Evolutionary conservation across 257 asterid species (phyloP).

Genomic region (Nicotiana tomentosiformis): DNA sequence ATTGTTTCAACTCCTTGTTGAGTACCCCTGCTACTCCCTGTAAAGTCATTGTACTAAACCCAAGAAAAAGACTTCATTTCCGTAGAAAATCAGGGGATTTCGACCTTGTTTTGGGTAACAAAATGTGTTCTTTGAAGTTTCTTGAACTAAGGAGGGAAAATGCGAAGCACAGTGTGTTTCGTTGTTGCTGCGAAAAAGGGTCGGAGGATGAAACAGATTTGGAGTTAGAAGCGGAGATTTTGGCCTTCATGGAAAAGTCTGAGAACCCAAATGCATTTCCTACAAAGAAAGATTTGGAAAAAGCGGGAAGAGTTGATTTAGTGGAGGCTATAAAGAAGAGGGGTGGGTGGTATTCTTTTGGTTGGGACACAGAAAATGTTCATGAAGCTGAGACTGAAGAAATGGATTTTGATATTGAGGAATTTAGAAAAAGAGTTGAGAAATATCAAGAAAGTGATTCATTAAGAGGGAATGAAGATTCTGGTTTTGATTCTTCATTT

Average conservation of each 20-base stretch:
- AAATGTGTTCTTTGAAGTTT: conserved; percentile 23
- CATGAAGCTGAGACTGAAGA: conserved; percentile 16
- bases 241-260: conserved; percentile 84
- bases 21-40: conserved; percentile 19
- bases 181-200: conserved; percentile 41
- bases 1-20: conserved; percentile 16
- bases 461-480: conserved; percentile 12
- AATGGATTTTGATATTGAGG: conserved; percentile 36
- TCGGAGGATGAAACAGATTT: conserved; percentile 47
- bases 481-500: conserved; percentile 11
- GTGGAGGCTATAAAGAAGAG: conserved; percentile 57
- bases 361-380: conserved; percentile 51
- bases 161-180: conserved; percentile 11
- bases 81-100: not conserved
- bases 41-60: not conserved
- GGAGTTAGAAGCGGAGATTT: conserved; percentile 65
- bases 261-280: conserved; percentile 69
- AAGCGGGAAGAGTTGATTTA: conserved; percentile 79
- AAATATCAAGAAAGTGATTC: conserved; percentile 34
- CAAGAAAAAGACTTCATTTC: conserved; percentile 16
- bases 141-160: conserved; percentile 15
- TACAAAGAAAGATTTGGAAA: conserved; percentile 50
- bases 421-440: conserved; percentile 43
- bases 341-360: conserved; percentile 87
- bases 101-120: not conserved